Evolutionary conservation across 768 basidiomycete species (phyloP).

Genomic region (Phanerochaete sordida): DNA sequence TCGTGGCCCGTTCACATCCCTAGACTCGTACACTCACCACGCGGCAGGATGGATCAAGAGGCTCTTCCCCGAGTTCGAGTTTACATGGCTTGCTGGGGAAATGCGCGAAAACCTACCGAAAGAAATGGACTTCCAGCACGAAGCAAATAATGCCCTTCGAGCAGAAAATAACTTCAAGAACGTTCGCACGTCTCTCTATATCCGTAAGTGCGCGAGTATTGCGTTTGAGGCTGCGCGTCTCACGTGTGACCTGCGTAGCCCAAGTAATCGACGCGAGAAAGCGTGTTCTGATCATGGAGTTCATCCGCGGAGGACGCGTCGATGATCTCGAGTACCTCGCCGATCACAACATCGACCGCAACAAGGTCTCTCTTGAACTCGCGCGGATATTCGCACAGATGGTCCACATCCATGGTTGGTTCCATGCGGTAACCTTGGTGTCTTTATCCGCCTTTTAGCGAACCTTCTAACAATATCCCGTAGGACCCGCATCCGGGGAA

Average conservation of each 20-base stretch:
- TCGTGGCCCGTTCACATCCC: conserved; percentile 16
- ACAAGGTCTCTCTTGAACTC: conserved; percentile 89
- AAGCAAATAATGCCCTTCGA: conserved; percentile 81
- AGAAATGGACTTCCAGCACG: conserved; percentile 93
- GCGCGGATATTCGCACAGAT: conserved; percentile 89
- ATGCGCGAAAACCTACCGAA: conserved; percentile 90
- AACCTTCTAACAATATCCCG: background rate
- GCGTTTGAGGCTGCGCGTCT: background rate
- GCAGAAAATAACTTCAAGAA: conserved; percentile 67
- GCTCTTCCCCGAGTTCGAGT: conserved; percentile 95
- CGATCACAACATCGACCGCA: conserved; percentile 81
- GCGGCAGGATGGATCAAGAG: conserved; percentile 75
- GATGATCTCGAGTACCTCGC: conserved; percentile 86
- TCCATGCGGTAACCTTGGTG: conserved; percentile 72
- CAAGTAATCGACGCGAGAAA: conserved; percentile 76
- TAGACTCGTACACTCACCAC: conserved; percentile 1
- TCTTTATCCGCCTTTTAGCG: background rate
- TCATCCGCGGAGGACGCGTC: conserved; percentile 81
- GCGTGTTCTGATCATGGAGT: conserved; percentile 93
- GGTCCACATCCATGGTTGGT: conserved; percentile 95
- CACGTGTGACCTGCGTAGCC: conserved; percentile 22
- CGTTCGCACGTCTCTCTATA: conserved; percentile 77
- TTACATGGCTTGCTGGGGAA: conserved; percentile 89
- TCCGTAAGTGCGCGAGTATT: conserved; percentile 39
- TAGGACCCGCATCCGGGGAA: conserved; percentile 94